Evolutionary conservation across 73 alveolate species (phyloP), one percentile per base, ranked within the genome.

Genomic region (Tetrahymena elliotti): DNA sequence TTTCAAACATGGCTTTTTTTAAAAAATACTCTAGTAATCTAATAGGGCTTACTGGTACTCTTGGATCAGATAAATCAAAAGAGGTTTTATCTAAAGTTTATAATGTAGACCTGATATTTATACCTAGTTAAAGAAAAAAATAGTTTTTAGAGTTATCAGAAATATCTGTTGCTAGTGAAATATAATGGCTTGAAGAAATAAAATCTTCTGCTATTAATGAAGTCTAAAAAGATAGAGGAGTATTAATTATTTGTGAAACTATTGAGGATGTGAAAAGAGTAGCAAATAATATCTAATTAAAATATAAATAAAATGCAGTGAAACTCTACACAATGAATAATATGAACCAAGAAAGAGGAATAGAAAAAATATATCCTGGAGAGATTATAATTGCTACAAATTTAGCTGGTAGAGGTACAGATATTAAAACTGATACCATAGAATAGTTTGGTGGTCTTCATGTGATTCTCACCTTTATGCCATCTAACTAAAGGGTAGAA

Each of bases 401-500:
- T 93, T 96, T 96, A 88, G 97, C 98, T 22, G 98, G 98, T 27
- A 95, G 98, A 52, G 98, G 98, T 11, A 97, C 99, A 52, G 99
- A 98, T 93, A 93, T 98, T 20, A 95, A 96, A 13, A 83, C 96
- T 35, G 96, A 95, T 36, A 37, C n/a, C 0, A 96, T 98, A 33
- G 96, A 96, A 37, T 34, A 93, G 22, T 95, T 94, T 93, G 99
- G 99, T 11, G 99, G 99, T 12, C 93, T 98, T 84, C 99, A 97
- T 98, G 99, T 98, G 1, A 94, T 97, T 33, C 83, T 98, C 15
- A 95, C 99, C 33, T 98, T 96, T 83, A 47, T 98, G 52, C 99
- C 99, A 5, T 27, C 31, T 35, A 96, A 97, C 94, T 53, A 83
- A 40, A 96, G 99, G 96, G 93, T 97, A 22, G 97, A 98, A 97